Base-by-base conservation (phyloP, 352 stramenopile genomes). In the Thalassiosira hispida region DNA sequence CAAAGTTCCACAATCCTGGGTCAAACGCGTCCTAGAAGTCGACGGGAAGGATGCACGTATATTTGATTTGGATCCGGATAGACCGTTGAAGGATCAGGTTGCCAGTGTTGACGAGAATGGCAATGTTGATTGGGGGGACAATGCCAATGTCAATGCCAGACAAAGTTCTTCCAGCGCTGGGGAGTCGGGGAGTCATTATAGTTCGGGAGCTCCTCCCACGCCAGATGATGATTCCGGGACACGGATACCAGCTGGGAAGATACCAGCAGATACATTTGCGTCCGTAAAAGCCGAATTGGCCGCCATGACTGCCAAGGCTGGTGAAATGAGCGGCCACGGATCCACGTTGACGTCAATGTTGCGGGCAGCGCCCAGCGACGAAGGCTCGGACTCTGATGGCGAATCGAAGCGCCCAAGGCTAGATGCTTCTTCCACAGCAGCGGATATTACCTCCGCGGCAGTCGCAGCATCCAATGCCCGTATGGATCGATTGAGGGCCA, bases 111-210 rank as follows among this genome's bases (percentile, higher is more conserved):
- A 96, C 31, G 96, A 74, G 33, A 5, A 68, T 31, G 68, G 75
- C 4, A 75, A 97, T 82, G 96, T 97, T 88, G 93, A 89, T 57
- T 90, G 93, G 29, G 92, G 95, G 6, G 1, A 61, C 25, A 25
- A 29, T 12, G 12, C 12, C 44, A 69, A 35, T 33, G 61, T 46
- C 42, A 47, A 69, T 25, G 0, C 11, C 4, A 18, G 44, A 31
- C 22, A 14, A 25, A 29, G 11, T 7, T 16, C 14, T 16, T 59
- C 51, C 38, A 8, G n/a, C n/a, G n/a, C n/a, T n/a, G n/a, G n/a
- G n/a, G n/a, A n/a, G n/a, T n/a, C n/a, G n/a, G n/a, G n/a, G n/a
- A n/a, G n/a, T n/a, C n/a, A n/a, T n/a, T n/a, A n/a, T n/a, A n/a
- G n/a, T n/a, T n/a, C n/a, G n/a, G n/a, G n/a, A n/a, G n/a, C n/a